Conservation (phyloP, 495 filamentous ascomycete species). For the Aspergillus cristatus region DNA sequence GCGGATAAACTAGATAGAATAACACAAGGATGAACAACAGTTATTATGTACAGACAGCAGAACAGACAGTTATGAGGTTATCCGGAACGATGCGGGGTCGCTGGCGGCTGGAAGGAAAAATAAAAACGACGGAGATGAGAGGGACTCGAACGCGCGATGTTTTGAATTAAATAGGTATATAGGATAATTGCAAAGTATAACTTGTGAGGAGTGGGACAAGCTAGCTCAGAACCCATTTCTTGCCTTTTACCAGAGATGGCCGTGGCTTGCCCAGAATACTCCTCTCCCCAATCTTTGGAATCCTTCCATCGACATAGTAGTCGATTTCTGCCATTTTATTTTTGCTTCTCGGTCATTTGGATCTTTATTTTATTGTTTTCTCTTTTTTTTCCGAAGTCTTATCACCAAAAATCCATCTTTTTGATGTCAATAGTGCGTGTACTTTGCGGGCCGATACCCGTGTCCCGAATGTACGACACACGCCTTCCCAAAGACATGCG, state of each 20-base stretch:
- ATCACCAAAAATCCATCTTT: too few species aligned
- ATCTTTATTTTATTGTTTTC: not conserved
- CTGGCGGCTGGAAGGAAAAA: slow-evolving; percentile 1
- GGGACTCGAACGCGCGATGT: slow-evolving; percentile 19
- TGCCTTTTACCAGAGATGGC: slow-evolving; percentile 65
- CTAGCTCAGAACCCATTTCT: slow-evolving; percentile 55
- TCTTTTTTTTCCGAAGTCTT: not conserved
- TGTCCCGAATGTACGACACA: too few species aligned
- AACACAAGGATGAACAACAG: too few species aligned
- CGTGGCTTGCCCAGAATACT: slow-evolving; percentile 51
- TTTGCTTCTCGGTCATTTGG: slow-evolving; percentile 6
- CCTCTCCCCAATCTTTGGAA: slow-evolving; percentile 56
- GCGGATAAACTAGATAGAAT: not conserved
- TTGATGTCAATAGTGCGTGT: not conserved
- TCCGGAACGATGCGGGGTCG: slow-evolving; percentile 4
- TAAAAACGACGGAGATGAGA: slow-evolving; percentile 8
- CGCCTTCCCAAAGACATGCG: too few species aligned
- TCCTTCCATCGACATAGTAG: slow-evolving; percentile 26
- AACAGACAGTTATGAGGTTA: too few species aligned
- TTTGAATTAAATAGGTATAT: slow-evolving; percentile 6
- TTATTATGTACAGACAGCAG: too few species aligned
- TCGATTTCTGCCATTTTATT: slow-evolving; percentile 26
- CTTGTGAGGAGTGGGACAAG: slow-evolving; percentile 39
- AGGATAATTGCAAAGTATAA: not conserved
- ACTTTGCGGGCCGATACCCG: not conserved